phyloP scores from a whole-genome alignment of 208 protist genomes.

The Leishmania amazonensis region DNA sequence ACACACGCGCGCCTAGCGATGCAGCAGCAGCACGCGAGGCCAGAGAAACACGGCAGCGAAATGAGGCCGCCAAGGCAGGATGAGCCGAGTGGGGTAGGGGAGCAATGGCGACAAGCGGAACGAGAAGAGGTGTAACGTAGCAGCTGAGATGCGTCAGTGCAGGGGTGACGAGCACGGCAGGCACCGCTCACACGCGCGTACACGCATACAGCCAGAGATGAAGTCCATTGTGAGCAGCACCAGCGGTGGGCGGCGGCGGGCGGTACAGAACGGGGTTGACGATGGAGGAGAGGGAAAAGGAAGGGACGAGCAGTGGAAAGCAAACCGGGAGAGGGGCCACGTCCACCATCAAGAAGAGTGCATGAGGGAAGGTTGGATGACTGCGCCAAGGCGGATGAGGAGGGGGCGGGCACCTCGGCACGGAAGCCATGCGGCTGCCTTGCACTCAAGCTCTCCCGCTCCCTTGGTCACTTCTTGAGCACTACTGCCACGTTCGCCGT shows the following conservation, averaged over 20 bases:
- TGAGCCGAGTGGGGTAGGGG: background rate
- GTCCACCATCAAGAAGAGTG: background rate
- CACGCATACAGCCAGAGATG: background rate
- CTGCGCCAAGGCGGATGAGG: background rate
- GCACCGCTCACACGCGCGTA: background rate
- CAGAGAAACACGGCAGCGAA: background rate
- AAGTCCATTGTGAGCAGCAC: background rate
- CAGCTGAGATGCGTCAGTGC: background rate
- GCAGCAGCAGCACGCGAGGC: background rate
- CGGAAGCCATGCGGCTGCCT: background rate
- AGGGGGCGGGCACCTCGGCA: background rate
- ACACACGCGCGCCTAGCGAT: background rate
- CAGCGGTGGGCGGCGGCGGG: too few species aligned
- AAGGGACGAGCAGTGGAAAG: background rate
- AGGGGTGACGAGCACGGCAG: background rate
- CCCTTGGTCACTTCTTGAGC: background rate
- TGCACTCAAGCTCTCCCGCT: background rate
- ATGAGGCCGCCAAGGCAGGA: background rate
- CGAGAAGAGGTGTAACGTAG: background rate
- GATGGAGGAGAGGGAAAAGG: background rate
- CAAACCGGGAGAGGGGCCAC: background rate
- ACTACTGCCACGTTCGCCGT: background rate
- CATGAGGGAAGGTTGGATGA: background rate
- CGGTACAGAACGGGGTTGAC: background rate
- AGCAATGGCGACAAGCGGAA: background rate